Evolutionary conservation across 163 green algal species (phyloP).

Genomic region (Chloroidium sp.): DNA sequence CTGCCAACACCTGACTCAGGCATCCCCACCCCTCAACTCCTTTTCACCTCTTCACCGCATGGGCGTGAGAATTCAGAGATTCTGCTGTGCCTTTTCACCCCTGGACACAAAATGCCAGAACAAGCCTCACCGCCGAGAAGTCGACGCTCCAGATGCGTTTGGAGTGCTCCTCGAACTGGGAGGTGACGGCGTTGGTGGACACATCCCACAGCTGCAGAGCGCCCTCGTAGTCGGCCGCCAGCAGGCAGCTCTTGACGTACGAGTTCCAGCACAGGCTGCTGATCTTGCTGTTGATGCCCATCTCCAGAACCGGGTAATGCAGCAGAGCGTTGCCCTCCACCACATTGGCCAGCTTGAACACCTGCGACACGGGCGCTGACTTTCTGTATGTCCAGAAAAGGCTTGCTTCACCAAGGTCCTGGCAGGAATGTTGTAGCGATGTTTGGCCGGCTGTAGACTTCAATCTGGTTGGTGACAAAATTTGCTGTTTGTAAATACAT

Average conservation of each 20-base stretch:
- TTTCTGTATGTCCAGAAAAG: too few species aligned
- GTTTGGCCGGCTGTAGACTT: too few species aligned
- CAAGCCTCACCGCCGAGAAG: slow-evolving; percentile 36
- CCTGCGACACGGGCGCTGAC: not conserved
- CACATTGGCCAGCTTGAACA: slow-evolving; percentile 11
- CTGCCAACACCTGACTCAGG: too few species aligned
- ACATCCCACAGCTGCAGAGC: slow-evolving; percentile 59
- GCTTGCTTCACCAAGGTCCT: too few species aligned
- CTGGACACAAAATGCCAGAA: too few species aligned
- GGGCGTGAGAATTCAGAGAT: too few species aligned
- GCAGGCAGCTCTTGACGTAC: slow-evolving; percentile 52
- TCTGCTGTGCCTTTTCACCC: too few species aligned
- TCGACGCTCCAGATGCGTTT: slow-evolving; percentile 72
- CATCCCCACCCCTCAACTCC: too few species aligned
- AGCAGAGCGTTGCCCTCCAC: slow-evolving; percentile 17
- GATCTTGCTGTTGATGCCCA: slow-evolving; percentile 48
- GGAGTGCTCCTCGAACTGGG: slow-evolving; percentile 57
- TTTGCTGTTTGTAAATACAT: too few species aligned
- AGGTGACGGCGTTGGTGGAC: slow-evolving; percentile 11
- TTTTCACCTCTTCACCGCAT: too few species aligned
- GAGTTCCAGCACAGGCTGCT: slow-evolving; percentile 54
- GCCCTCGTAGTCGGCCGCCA: slow-evolving; percentile 45
- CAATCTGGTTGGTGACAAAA: too few species aligned
- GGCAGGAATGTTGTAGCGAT: too few species aligned
- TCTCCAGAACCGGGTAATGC: slow-evolving; percentile 57